Evolutionary conservation across 2,329 filamentous ascomycete genomes (phyloP).

Genomic region (Pezizomycotina sp.): DNA sequence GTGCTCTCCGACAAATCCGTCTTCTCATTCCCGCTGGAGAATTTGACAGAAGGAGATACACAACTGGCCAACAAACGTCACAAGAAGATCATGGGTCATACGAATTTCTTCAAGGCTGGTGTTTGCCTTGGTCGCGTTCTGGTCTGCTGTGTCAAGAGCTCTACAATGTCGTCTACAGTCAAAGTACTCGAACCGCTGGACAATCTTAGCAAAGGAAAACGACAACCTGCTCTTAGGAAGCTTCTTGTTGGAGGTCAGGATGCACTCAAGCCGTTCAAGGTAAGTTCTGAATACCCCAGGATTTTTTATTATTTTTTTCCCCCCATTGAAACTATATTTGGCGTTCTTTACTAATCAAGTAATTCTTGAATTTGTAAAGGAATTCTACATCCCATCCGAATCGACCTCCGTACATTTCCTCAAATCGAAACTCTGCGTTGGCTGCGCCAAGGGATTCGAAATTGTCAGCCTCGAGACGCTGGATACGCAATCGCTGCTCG

Average conservation of each 20-base stretch:
- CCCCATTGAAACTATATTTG: too few species aligned
- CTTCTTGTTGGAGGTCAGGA: conserved; percentile 92
- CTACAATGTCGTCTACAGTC: conserved; percentile 82
- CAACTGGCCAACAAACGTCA: conserved; percentile 65
- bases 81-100: conserved; percentile 92
- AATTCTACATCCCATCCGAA: conserved; percentile 97
- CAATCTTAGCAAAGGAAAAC: conserved; percentile 80
- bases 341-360: conserved; percentile 1
- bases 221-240: conserved; percentile 85
- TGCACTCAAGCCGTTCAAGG: conserved; percentile 85
- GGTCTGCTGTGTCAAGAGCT: conserved; percentile 92
- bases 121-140: conserved; percentile 87
- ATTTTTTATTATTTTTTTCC: not conserved
- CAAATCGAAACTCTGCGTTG: conserved; percentile 89
- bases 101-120: conserved; percentile 95
- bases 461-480: conserved; percentile 91
- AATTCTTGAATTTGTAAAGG: conserved; percentile 34
- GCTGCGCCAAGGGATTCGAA: conserved; percentile 88
- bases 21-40: conserved; percentile 73
- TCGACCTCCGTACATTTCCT: conserved; percentile 97
- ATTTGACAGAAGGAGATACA: conserved; percentile 61
- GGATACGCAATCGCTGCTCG: conserved; percentile 91
- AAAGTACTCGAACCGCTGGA: conserved; percentile 99
- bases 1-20: conserved; percentile 88
- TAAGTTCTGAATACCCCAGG: conserved; percentile 26